Evolutionary conservation across 495 filamentous ascomycete species (phyloP).

Genomic region (Penicillium manginii): DNA sequence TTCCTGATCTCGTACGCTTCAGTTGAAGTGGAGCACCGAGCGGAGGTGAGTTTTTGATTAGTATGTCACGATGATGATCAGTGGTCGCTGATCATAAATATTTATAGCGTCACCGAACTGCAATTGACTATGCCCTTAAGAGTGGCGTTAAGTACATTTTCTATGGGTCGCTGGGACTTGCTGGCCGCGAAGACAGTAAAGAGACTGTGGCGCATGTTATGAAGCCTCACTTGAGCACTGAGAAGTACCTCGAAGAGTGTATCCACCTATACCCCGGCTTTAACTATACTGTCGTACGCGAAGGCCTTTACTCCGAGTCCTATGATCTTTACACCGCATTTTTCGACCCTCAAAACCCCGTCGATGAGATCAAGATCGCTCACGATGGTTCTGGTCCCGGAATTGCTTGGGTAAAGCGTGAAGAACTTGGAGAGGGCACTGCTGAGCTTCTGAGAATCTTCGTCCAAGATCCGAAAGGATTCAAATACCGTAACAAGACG

Average conservation of each 20-base stretch:
- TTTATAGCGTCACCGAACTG: constrained; percentile 42
- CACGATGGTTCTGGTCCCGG: constrained; percentile 45
- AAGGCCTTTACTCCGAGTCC: constrained; percentile 64
- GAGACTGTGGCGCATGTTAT: constrained; percentile 55
- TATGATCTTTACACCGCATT: constrained; percentile 66
- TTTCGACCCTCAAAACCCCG: constrained; percentile 37
- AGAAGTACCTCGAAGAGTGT: constrained; percentile 50
- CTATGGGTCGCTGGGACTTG: constrained; percentile 64
- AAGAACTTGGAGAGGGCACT: constrained; percentile 49
- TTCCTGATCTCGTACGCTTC: constrained; percentile 39
- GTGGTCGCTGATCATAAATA: neutral
- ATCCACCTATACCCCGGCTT: constrained; percentile 20
- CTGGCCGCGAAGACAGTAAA: constrained; percentile 35
- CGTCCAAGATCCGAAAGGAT: constrained; percentile 16
- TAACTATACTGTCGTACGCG: constrained; percentile 55
- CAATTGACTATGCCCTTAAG: constrained; percentile 55
- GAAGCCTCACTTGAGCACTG: constrained; percentile 64
- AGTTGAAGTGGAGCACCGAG: constrained; percentile 28
- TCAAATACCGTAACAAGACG: constrained; percentile 30
- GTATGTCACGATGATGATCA: neutral
- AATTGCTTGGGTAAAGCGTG: constrained; percentile 48
- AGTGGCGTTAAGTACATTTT: constrained; percentile 61
- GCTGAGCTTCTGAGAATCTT: constrained; percentile 40
- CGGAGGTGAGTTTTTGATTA: constrained; percentile 22
- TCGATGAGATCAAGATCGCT: constrained; percentile 41